Base-by-base conservation (phyloP, 225 moss, liverwort and hornwort species). In the Polytrichum formosum region DNA sequence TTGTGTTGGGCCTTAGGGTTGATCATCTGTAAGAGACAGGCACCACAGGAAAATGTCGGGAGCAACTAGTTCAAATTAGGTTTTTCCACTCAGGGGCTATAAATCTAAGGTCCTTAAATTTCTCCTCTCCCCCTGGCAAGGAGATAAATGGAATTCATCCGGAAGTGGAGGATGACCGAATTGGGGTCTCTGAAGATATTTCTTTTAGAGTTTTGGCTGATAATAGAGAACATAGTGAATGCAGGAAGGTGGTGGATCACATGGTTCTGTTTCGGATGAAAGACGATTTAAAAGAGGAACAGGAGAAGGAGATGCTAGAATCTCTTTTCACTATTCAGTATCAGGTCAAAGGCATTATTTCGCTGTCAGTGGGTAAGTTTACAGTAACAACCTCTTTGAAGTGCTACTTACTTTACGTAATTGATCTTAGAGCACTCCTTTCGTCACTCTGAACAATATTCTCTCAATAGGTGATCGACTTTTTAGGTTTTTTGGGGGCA, bases 191-290 rank as follows among this genome's bases (percentile, higher is more conserved):
- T 18, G 29, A 21, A 18, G 1, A 19, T 10, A 16, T 30, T 65
- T 9, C 20, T 7, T 26, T 1, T 30, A 63, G 55, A 54, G 46
- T 21, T 20, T 55, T 70, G 63, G 59, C 37, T 9, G 46, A 25
- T n/a, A 59, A 60, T 9, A 21, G 33, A 56, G 53, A 64, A 56
- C 4, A 5, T 26, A 5, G 62, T 23, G 55, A 66, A 61, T 87
- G 81, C 92, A 98, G 98, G 88, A 94, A 85, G 75, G 84, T 98
- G 60, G 74, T 94, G 66, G 98, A 98, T 62, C 98, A 98, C 67
- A 79, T 81, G 35, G 92, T 86, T 62, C 53, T 98, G 72, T 91
- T 92, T 72, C 88, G 81, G 66, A 94, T 98, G 98, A 90, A 88
- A 53, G 93, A 91, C 1, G 88, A 75, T 63, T 61, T 94, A 33